phyloP scores from a whole-genome alignment of 2,329 filamentous ascomycete genomes.

The Hortaea sp. region DNA sequence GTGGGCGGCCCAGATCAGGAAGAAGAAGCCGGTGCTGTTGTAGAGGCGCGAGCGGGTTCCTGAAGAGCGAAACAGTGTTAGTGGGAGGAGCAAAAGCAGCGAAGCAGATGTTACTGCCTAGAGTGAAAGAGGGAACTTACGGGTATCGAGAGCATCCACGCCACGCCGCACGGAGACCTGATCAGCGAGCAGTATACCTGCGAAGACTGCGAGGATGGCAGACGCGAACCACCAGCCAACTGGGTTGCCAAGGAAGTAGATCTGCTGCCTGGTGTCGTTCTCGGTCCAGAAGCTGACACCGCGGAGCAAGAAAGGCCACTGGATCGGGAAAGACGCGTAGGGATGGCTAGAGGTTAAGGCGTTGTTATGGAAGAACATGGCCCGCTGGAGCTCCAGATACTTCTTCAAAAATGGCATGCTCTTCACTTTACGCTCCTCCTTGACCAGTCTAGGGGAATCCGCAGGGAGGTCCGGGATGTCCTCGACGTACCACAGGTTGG shows the following conservation, averaged over 20 bases:
- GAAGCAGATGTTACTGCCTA: neutral
- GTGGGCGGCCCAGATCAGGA: conserved; percentile 93
- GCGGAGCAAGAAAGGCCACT: conserved; percentile 94
- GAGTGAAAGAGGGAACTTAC: conserved; percentile 48
- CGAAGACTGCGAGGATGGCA: conserved; percentile 84
- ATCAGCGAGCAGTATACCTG: conserved; percentile 82
- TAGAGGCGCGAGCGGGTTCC: conserved; percentile 89
- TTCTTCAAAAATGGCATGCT: conserved; percentile 79
- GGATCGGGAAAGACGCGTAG: conserved; percentile 87
- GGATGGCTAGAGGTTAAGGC: conserved; percentile 94
- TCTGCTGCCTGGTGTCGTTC: conserved; percentile 87
- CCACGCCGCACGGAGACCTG: conserved; percentile 88
- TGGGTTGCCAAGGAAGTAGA: conserved; percentile 97
- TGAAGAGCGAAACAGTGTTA: conserved; percentile 22
- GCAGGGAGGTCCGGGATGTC: conserved; percentile 70
- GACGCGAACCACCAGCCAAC: conserved; percentile 95
- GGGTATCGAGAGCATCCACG: conserved; percentile 82
- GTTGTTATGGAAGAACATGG: conserved; percentile 99
- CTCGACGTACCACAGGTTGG: conserved; percentile 91
- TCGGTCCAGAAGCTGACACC: conserved; percentile 99
- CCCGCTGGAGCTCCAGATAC: conserved; percentile 90
- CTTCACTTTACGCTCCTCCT: conserved; percentile 71
- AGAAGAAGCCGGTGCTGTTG: conserved; percentile 98
- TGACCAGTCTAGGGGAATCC: conserved; percentile 64
- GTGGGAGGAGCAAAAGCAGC: neutral